These are phyloP conservation scores for Trichoderma atrobrunneum DNA, from an alignment of 2,329 filamentous ascomycete species.

Conservation along the genomic window DNA sequence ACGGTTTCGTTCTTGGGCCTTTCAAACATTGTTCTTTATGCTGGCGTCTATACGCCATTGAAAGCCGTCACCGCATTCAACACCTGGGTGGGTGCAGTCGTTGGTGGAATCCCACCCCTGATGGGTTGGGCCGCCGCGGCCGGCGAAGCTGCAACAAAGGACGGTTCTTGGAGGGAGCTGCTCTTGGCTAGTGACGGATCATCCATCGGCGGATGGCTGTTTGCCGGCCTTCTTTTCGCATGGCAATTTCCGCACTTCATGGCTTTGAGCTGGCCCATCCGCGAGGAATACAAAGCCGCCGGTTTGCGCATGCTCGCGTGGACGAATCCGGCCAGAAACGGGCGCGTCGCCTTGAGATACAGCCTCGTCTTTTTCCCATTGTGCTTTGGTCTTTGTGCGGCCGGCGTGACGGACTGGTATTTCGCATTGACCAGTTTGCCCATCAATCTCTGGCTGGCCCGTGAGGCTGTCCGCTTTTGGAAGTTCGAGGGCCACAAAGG, in stretches of 20 bases:
- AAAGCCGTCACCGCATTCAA: conserved; percentile 85
- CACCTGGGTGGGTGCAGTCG: conserved; percentile 91
- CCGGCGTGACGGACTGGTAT: conserved; percentile 78
- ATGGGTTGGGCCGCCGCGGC: conserved; percentile 99
- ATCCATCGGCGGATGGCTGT: conserved; percentile 78
- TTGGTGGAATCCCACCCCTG: conserved; percentile 88
- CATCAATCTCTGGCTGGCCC: conserved; percentile 81
- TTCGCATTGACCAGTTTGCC: conserved; percentile 79
- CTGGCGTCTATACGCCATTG: conserved; percentile 86
- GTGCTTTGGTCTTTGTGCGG: conserved; percentile 74
- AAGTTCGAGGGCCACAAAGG: conserved; percentile 72
- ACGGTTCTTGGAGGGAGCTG: conserved; percentile 74
- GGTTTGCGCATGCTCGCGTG: conserved; percentile 75
- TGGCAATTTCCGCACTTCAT: conserved; percentile 99
- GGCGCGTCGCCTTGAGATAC: conserved; percentile 83
- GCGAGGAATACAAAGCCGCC: conserved; percentile 78
- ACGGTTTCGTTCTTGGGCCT: conserved; percentile 84
- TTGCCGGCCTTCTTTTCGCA: conserved; percentile 79
- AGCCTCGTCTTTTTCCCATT: conserved; percentile 82
- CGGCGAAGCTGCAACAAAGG: conserved; percentile 75
- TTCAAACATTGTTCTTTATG: conserved; percentile 84
- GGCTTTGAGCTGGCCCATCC: conserved; percentile 82
- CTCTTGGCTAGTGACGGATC: conserved; percentile 63
- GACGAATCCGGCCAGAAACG: conserved; percentile 82
- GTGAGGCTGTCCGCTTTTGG: conserved; percentile 81